A percentile compares a stretch with the other conserved stretches of the same genome.
These are phyloP conservation scores for Verticillium zaregamsianum DNA, from an alignment of 2,329 filamentous ascomycete species.

Conservation along the genomic window DNA sequence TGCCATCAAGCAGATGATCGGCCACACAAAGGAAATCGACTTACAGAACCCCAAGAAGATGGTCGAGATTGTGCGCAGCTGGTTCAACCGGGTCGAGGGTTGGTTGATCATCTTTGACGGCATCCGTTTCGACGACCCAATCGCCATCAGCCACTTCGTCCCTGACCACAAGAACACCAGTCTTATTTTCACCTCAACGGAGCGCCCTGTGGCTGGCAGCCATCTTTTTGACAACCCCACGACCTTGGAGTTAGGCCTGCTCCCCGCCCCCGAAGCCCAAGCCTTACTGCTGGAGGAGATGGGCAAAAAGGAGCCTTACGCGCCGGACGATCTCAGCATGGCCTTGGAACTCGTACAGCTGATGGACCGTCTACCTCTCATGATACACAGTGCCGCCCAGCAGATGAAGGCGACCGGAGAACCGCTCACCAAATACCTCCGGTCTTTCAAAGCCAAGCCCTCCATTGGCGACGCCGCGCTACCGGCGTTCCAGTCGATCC, in stretches of 20 bases:
- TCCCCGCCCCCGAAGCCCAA: slow-evolving; percentile 54
- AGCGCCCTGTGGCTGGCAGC: slow-evolving; percentile 50
- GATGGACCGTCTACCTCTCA: slow-evolving; percentile 62
- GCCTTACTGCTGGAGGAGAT: slow-evolving; percentile 59
- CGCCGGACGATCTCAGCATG: slow-evolving; percentile 48
- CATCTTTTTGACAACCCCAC: slow-evolving; percentile 56
- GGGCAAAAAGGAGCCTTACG: slow-evolving; percentile 51
- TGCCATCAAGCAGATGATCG: slow-evolving; percentile 38
- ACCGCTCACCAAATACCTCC: slow-evolving; percentile 57
- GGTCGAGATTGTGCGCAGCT: slow-evolving; percentile 53
- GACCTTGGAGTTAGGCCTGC: slow-evolving; percentile 49
- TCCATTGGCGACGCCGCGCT: slow-evolving; percentile 41
- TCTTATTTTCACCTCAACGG: slow-evolving; percentile 66
- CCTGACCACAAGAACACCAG: slow-evolving; percentile 59
- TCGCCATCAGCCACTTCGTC: slow-evolving; percentile 53
- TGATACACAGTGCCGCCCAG: slow-evolving; percentile 63
- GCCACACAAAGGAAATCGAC: slow-evolving; percentile 28
- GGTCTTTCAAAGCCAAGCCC: slow-evolving; percentile 50
- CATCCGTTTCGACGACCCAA: slow-evolving; percentile 55
- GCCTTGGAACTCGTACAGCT: slow-evolving; percentile 59
- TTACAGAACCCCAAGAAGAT: slow-evolving; percentile 38
- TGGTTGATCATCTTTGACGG: slow-evolving; percentile 69
- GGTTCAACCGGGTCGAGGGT: slow-evolving; percentile 57
- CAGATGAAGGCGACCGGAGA: slow-evolving; percentile 58
- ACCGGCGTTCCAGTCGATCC: slow-evolving; percentile 41